A percentile compares a stretch with the other conserved stretches of the same genome.
These are phyloP conservation scores for Hypoxylon fuscum DNA, from an alignment of 495 filamentous ascomycete genomes.

Conservation along the genomic window DNA sequence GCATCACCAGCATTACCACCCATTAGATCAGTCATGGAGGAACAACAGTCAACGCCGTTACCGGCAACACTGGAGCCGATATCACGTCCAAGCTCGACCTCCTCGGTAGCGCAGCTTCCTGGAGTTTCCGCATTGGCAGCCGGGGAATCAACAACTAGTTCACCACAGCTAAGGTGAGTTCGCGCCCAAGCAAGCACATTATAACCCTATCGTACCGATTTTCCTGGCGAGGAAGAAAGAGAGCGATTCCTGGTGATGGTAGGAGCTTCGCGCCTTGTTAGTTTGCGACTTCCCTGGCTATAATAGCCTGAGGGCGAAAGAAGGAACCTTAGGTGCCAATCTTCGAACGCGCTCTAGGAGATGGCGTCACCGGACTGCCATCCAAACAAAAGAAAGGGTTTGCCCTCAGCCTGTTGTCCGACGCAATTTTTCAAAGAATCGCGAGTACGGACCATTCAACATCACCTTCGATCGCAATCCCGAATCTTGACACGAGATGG, in stretches of 20 bases:
- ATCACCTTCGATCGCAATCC: slow-evolving; percentile 7
- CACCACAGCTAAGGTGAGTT: slow-evolving; percentile 73
- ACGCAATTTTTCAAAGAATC: neutral
- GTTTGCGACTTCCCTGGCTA: neutral
- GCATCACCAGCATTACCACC: slow-evolving; percentile 35
- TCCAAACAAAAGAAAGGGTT: no score
- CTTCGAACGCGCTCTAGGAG: neutral
- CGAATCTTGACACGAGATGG: neutral
- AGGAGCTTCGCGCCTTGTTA: neutral
- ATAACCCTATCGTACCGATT: slow-evolving; percentile 1
- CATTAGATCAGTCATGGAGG: slow-evolving; percentile 51
- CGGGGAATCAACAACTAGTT: slow-evolving; percentile 64
- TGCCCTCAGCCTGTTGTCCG: neutral
- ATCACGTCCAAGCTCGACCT: slow-evolving; percentile 60
- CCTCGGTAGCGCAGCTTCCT: slow-evolving; percentile 64
- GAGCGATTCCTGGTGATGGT: neutral
- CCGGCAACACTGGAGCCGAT: slow-evolving; percentile 54
- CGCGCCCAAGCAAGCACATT: slow-evolving; percentile 4
- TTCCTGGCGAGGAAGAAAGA: slow-evolving; percentile 4
- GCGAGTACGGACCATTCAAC: slow-evolving; percentile 2
- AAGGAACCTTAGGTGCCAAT: neutral
- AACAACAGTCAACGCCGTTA: slow-evolving; percentile 42
- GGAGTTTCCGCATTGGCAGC: slow-evolving; percentile 70
- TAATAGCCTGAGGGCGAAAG: neutral
- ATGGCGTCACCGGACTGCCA: no score